phyloP scores from a whole-genome alignment of 2,329 filamentous ascomycete species.

The Macroventuria anomochaeta region DNA sequence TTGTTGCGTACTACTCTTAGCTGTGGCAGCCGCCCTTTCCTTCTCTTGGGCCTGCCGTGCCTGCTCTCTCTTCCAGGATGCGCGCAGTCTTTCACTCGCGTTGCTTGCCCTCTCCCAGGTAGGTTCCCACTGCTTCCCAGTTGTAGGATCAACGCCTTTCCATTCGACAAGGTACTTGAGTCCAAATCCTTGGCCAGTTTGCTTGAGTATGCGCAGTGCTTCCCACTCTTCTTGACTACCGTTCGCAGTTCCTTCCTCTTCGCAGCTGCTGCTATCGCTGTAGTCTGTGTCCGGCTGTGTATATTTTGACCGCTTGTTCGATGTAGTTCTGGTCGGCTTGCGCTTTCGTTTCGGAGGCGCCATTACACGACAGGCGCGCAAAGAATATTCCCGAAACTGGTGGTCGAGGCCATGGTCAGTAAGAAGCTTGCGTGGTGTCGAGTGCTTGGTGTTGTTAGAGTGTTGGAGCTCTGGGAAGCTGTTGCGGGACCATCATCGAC shows the following conservation, averaged over 20 bases:
- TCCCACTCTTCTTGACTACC: constrained; percentile 18
- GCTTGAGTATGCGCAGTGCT: constrained; percentile 25
- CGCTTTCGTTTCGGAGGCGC: constrained; percentile 34
- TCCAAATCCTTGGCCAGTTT: constrained; percentile 31
- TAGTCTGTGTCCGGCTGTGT: constrained; percentile 14
- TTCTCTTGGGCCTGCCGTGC: constrained; percentile 5
- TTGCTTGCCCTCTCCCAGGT: constrained; percentile 58
- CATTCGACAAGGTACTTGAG: constrained; percentile 63
- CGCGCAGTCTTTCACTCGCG: constrained; percentile 45
- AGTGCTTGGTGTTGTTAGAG: constrained; percentile 5
- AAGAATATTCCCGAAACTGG: not conserved
- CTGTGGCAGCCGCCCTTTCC: not conserved
- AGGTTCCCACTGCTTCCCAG: constrained; percentile 56
- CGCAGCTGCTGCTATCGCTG: constrained; percentile 5
- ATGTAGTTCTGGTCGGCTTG: constrained; percentile 12
- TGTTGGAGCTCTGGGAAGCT: not conserved
- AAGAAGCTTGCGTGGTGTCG: not conserved
- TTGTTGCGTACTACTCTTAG: not conserved
- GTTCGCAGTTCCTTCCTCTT: not conserved
- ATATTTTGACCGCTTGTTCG: constrained; percentile 29
- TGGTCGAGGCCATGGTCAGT: constrained; percentile 31
- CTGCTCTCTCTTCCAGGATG: constrained; percentile 34
- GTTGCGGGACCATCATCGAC: constrained; percentile 7
- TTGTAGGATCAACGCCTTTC: constrained; percentile 57
- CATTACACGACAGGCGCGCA: constrained; percentile 38